Percentiles rank a stretch among this genome's conserved stretches.
Evolutionary conservation across 23 red algal species (phyloP).

Genomic region (Gracilariopsis chorda): DNA sequence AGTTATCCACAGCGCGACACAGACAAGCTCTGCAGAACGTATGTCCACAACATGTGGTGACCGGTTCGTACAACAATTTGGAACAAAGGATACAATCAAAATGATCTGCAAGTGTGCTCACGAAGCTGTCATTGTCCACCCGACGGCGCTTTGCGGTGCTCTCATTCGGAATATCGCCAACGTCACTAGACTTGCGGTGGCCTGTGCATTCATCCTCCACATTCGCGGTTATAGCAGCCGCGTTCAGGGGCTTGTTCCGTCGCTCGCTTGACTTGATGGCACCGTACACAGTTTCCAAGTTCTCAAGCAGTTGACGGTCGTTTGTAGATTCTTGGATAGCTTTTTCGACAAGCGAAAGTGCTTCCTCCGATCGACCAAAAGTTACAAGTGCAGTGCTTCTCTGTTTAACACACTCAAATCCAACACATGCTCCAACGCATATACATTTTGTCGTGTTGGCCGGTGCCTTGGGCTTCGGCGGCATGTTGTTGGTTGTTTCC

Average conservation of each 20-base stretch:
- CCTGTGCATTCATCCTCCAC: neutral
- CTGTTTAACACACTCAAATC: constrained; percentile 15
- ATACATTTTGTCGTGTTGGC: neutral
- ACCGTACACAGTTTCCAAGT: neutral
- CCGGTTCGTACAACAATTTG: constrained; percentile 70
- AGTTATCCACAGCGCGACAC: constrained; percentile 58
- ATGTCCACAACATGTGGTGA: constrained; percentile 82
- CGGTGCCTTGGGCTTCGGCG: neutral
- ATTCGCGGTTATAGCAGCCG: neutral
- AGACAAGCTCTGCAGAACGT: constrained; percentile 79
- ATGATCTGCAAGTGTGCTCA: neutral
- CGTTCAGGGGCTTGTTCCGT: neutral
- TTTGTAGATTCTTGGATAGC: neutral
- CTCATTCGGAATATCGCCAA: neutral
- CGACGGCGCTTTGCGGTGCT: neutral
- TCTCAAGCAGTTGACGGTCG: neutral
- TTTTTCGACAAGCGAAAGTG: constrained; percentile 1
- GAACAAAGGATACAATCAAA: constrained; percentile 76
- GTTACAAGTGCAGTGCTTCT: neutral
- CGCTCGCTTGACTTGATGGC: constrained; percentile 10
- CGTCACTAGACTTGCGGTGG: neutral
- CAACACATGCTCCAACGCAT: constrained; percentile 11
- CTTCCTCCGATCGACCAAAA: neutral
- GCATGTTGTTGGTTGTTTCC: neutral
- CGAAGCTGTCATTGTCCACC: neutral